These are phyloP conservation scores for Boletales sp. DNA, from an alignment of 768 basidiomycete species.

Conservation along the genomic window DNA sequence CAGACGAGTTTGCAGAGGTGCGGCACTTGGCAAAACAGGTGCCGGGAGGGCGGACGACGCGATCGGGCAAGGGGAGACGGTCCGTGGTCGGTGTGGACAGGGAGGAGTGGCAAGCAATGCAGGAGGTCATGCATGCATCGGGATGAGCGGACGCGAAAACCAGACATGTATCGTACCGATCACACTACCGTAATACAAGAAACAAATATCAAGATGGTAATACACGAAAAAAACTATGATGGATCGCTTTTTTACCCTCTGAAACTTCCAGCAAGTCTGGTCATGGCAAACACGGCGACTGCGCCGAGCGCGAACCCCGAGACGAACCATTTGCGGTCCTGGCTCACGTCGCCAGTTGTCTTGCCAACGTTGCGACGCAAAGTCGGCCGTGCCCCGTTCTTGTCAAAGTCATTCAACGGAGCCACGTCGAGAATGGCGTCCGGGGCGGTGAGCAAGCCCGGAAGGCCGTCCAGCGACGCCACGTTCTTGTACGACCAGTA, in stretches of 20 bases:
- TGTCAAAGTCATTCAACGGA: slow-evolving; percentile 17
- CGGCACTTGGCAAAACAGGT: slow-evolving; percentile 58
- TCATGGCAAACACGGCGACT: slow-evolving; percentile 5
- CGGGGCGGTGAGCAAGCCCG: slow-evolving; percentile 38
- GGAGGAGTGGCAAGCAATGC: too few species aligned
- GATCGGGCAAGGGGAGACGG: too few species aligned
- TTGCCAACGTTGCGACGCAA: not conserved
- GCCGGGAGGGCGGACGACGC: not conserved
- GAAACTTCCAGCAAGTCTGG: not conserved
- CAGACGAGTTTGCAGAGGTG: slow-evolving; percentile 66
- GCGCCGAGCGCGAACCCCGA: slow-evolving; percentile 20
- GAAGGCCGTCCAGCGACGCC: slow-evolving; percentile 56
- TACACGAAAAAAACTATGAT: too few species aligned
- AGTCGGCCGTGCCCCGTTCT: slow-evolving; percentile 10
- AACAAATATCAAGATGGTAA: too few species aligned
- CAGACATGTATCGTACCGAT: too few species aligned
- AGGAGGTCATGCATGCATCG: too few species aligned
- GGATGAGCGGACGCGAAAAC: too few species aligned
- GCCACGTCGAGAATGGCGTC: slow-evolving; percentile 10
- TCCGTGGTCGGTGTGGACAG: too few species aligned
- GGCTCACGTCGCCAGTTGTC: too few species aligned
- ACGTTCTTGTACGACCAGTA: slow-evolving; percentile 54
- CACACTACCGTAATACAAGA: too few species aligned
- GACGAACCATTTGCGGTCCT: slow-evolving; percentile 10
- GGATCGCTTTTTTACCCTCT: not conserved